These are phyloP conservation scores for Cavenderia fasciculata DNA, from an alignment of 78 protist genomes.

Conservation along the genomic window DNA sequence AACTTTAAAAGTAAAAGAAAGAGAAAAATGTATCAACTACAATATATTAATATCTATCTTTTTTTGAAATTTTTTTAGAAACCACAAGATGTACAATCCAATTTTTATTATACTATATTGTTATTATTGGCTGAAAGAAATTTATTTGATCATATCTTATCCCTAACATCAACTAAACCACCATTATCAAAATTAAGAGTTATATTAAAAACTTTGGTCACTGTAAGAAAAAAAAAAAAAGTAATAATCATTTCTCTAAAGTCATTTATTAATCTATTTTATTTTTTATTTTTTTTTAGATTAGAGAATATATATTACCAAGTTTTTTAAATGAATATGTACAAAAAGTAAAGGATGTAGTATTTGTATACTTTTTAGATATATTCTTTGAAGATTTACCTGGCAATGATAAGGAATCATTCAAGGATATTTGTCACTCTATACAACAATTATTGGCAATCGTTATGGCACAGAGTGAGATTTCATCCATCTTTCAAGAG, in stretches of 20 bases:
- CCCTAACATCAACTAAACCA: background rate
- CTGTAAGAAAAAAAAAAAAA: no score
- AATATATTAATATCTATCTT: no score
- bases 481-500: constrained; percentile 43
- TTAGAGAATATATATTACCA: constrained; percentile 9
- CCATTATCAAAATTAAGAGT: constrained; percentile 18
- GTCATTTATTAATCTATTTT: background rate
- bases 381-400: constrained; percentile 48
- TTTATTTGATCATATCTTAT: background rate
- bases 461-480: constrained; percentile 5
- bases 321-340: constrained; percentile 9
- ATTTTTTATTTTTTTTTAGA: background rate
- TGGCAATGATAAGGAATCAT: constrained; percentile 13
- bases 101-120: background rate
- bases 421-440: constrained; percentile 27
- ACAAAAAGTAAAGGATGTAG: constrained; percentile 13
- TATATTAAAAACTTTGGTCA: constrained; percentile 7
- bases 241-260: constrained; percentile 30
- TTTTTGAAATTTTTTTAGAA: no score
- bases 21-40: no score
- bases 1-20: no score
- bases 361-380: constrained; percentile 27
- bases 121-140: background rate
- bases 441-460: constrained; percentile 17
- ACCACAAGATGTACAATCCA: no score